These are phyloP conservation scores for Botrytis pseudocinerea DNA, from an alignment of 2,329 filamentous ascomycete species.

Conservation along the genomic window DNA sequence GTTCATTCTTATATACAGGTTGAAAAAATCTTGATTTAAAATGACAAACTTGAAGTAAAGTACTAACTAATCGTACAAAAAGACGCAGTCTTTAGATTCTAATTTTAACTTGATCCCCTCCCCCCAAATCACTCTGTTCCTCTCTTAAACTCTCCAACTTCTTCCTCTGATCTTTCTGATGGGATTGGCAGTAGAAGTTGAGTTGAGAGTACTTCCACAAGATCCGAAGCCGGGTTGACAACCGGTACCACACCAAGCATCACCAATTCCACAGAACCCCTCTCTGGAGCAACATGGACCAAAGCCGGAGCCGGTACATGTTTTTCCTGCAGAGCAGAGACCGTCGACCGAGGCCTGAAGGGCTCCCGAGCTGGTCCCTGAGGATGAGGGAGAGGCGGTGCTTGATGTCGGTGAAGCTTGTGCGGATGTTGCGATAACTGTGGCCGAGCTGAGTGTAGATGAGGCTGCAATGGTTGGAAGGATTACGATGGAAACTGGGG, in stretches of 20 bases:
- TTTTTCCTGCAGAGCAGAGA: constrained; percentile 26
- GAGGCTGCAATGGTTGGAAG: constrained; percentile 9
- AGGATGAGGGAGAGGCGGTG: constrained; percentile 4
- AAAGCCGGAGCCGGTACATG: constrained; percentile 25
- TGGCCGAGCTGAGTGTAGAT: not conserved
- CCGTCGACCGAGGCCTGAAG: constrained; percentile 23
- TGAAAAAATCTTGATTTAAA: not conserved
- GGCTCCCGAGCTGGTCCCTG: constrained; percentile 17
- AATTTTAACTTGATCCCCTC: not conserved
- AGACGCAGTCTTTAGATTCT: not conserved
- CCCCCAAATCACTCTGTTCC: not conserved
- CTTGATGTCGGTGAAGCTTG: constrained; percentile 5
- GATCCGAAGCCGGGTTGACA: constrained; percentile 28
- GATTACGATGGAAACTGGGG: constrained; percentile 12
- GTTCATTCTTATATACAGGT: not conserved
- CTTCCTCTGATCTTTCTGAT: constrained; percentile 10
- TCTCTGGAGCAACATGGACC: constrained; percentile 30
- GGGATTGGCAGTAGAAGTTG: constrained; percentile 10
- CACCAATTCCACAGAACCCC: constrained; percentile 27
- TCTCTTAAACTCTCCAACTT: constrained; percentile 5
- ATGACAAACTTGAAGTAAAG: not conserved
- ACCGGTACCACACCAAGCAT: constrained; percentile 27
- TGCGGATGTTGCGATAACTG: not conserved
- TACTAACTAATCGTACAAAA: not conserved
- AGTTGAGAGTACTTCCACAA: constrained; percentile 24